phyloP scores from a whole-genome alignment of 441 rosid species.

The Eruca vesicaria region DNA sequence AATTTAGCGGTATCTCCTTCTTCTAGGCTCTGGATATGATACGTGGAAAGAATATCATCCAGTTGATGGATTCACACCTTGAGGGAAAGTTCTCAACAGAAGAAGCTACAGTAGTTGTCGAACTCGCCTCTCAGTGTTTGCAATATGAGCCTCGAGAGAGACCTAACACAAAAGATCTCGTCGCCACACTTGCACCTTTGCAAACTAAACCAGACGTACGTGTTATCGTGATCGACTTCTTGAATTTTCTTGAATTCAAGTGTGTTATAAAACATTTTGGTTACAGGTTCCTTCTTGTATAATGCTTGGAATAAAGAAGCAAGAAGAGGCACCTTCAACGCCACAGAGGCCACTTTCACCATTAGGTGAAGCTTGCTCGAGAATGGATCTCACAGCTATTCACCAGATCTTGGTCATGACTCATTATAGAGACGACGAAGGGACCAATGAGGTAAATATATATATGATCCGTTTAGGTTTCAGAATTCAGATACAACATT shows the following conservation, averaged over 20 bases:
- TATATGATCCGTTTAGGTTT: neutral
- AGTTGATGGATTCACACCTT: conserved; percentile 92
- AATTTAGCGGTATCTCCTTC: neutral
- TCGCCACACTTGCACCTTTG: conserved; percentile 71
- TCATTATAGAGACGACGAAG: conserved; percentile 92
- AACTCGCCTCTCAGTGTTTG: conserved; percentile 85
- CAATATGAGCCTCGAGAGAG: conserved; percentile 94
- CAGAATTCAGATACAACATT: neutral
- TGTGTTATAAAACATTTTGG: conserved; percentile 20
- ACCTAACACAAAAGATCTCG: conserved; percentile 79
- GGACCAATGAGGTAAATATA: conserved; percentile 78
- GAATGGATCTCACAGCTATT: conserved; percentile 89
- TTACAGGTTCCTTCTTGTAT: conserved; percentile 70
- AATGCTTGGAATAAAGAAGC: conserved; percentile 79
- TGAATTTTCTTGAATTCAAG: neutral
- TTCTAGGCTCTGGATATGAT: conserved; percentile 95
- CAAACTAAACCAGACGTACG: conserved; percentile 83
- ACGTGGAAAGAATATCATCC: conserved; percentile 74
- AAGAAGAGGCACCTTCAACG: conserved; percentile 78
- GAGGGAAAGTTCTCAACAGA: conserved; percentile 91
- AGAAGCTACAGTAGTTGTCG: conserved; percentile 90
- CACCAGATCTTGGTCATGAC: conserved; percentile 78
- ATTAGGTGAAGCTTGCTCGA: conserved; percentile 82
- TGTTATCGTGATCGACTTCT: conserved; percentile 1
- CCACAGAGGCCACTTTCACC: conserved; percentile 82